phyloP scores from a whole-genome alignment of 371 early-diverging fungal species.

The Syncephalastrum monosporum region DNA sequence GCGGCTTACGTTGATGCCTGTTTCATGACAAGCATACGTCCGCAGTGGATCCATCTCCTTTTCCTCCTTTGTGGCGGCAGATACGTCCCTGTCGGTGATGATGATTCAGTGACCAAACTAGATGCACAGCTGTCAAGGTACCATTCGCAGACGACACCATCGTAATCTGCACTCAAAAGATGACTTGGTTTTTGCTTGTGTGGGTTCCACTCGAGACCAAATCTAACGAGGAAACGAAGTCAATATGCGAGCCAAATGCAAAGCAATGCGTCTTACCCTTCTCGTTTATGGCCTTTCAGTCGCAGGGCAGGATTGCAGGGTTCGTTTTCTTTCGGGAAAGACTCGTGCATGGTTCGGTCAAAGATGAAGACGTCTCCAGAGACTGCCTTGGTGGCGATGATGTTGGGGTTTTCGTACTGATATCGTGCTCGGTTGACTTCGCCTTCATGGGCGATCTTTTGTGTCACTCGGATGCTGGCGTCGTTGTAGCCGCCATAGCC shows the following conservation, averaged over 20 bases:
- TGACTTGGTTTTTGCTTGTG: constrained; percentile 54
- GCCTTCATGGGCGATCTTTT: constrained; percentile 91
- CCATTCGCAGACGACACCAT: constrained; percentile 83
- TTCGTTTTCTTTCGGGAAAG: constrained; percentile 65
- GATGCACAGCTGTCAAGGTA: constrained; percentile 19
- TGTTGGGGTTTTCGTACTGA: constrained; percentile 89
- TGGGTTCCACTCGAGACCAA: constrained; percentile 79
- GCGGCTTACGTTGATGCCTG: constrained; percentile 86
- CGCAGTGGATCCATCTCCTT: constrained; percentile 78
- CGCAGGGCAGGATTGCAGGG: constrained; percentile 81
- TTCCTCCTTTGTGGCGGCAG: constrained; percentile 19
- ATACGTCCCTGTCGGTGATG: constrained; percentile 34
- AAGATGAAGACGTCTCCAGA: constrained; percentile 91
- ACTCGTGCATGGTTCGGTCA: constrained; percentile 91
- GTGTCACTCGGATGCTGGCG: constrained; percentile 75
- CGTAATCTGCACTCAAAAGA: constrained; percentile 86
- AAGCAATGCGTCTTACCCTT: constrained; percentile 68
- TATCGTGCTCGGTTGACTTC: constrained; percentile 96
- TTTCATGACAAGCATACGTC: constrained; percentile 81
- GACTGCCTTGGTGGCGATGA: constrained; percentile 95
- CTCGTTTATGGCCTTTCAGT: constrained; percentile 88
- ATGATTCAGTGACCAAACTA: background rate
- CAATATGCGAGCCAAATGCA: background rate
- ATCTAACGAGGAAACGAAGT: constrained; percentile 29
- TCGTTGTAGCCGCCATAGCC: constrained; percentile 71